Base-by-base conservation (phyloP, 2,329 filamentous ascomycete genomes). In the Chrysosporium keratinophilum region DNA sequence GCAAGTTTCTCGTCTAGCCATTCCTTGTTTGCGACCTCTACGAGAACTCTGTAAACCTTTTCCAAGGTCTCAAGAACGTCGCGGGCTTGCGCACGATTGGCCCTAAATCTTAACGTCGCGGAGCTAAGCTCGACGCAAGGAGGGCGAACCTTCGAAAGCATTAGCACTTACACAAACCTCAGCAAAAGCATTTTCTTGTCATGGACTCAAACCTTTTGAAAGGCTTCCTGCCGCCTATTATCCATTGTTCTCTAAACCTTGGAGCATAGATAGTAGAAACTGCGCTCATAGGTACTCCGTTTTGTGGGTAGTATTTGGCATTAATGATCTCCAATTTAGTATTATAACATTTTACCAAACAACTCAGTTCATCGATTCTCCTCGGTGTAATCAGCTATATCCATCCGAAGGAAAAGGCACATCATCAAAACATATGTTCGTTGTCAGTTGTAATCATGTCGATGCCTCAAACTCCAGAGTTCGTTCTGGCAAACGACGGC, bases 1-100 rank as follows among this genome's bases (percentile, higher is more conserved):
- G 90, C 88, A 15, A 97, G 74, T 66, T 89, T 91, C 50, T 83
- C 78, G 66, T 96, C 88, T 15, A 97, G 66, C 1, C 65, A 61
- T 58, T 69, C 63, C 35, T 71, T 67, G 6, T 62, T 63, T 19
- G 64, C 61, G 14, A 82, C 67, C 14, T 67, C 65, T 6, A 65
- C 59, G 10, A 77, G 61, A 1, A 65, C 63, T 17, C 58, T 51
- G 46, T 69, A 65, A 5, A 83, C 63, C 1, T 65, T 61, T 47
- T 75, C 69, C 19, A 83, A 68, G 31, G 71, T 70, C 44, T 68
- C 63, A 3, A 74, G 65, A n/a, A 83, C 69, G 31, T 76, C 73
- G 52, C 69, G 71, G 15, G 71, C 62, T 19, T 71, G 71, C 14
- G 63, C 66, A 53, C 74, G 71, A 35, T 69, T 70, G 34, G 72